Evolutionary conservation across 1,139 yeast genomes (phyloP).

Genomic region (Magnusiomyces starmeri): DNA sequence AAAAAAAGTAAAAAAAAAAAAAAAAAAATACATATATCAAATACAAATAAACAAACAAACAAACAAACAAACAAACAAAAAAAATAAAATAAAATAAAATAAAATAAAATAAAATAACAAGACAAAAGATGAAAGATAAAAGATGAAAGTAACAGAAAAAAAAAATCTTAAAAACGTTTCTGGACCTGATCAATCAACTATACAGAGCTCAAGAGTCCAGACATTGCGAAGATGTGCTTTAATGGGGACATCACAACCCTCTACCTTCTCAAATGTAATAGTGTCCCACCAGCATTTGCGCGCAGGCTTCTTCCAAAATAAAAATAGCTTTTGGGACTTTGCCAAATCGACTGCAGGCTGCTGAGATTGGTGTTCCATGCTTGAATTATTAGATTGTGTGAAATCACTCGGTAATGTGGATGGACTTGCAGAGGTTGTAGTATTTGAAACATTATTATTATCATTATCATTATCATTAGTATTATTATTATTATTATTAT

Average conservation of each 20-base stretch:
- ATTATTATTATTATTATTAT: too few relatives aligned
- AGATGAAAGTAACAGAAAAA: not conserved
- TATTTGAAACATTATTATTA: too few relatives aligned
- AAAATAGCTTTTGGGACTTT: constrained; percentile 63
- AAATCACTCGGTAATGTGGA: not conserved
- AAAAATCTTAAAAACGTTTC: not conserved
- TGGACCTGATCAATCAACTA: constrained; percentile 30
- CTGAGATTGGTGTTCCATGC: not conserved
- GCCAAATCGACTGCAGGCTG: constrained; percentile 29
- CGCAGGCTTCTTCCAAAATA: constrained; percentile 98
- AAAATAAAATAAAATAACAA: not conserved
- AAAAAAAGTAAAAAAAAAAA: not conserved
- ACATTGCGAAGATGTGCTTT: constrained; percentile 71
- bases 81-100: not conserved
- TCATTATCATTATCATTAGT: too few relatives aligned
- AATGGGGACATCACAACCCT: constrained; percentile 37
- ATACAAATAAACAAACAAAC: not conserved
- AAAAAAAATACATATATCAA: not conserved
- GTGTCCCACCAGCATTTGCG: constrained; percentile 98
- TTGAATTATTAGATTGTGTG: not conserved
- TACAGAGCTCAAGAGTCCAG: constrained; percentile 69
- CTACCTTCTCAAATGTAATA: constrained; percentile 41
- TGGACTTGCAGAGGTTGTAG: not conserved
- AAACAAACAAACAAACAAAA: not conserved
- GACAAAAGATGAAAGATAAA: not conserved